Evolutionary conservation across 352 stramenopile species (phyloP), one percentile per base, ranked within the genome.

Genomic region (Globisporangium radiosum): DNA sequence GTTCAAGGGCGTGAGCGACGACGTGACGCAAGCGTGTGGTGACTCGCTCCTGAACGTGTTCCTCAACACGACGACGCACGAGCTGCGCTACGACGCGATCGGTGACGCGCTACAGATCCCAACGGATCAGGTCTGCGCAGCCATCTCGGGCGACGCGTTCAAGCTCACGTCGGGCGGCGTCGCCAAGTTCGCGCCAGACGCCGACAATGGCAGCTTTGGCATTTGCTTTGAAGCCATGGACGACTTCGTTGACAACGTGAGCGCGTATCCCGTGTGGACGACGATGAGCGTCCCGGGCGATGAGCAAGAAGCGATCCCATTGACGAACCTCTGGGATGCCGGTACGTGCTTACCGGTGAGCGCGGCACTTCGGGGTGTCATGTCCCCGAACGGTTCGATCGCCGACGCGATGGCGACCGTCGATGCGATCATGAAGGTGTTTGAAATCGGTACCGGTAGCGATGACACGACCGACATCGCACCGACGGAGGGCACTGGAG

Each of bases 401-500:
- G 43, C 43, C 4, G 14, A 54, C 10, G 7, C 25, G 36, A 17
- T 55, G 38, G 37, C 37, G 8, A 40, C 49, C 14, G 40, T 17
- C 14, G 37, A 25, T 14, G 52, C 43, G 8, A 11, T 57, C 8
- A 9, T 19, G 39, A 33, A 14, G 19, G 52, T 50, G 14, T 13
- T 57, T 25, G 10, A 9, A 7, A 14, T 25, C 15, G 50, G 50
- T 25, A 25, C 25, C 25, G 25, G 25, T 25, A 25, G 25, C 25
- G 25, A 1, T 1, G 25, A 25, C 25, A 25, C 25, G 25, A 25
- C 25, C 8, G 5, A 3, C 10, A 56, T 7, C 36, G 33, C 39
- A 40, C 6, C 63, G 33, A 74, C 63, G 13, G 60, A 63, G 17
- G 69, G 64, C 36, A 76, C 53, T 50, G 77, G 69, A 33, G 48